These are phyloP conservation scores for Zymoseptoria brevis DNA, from an alignment of 2,329 filamentous ascomycete species.

Conservation along the genomic window DNA sequence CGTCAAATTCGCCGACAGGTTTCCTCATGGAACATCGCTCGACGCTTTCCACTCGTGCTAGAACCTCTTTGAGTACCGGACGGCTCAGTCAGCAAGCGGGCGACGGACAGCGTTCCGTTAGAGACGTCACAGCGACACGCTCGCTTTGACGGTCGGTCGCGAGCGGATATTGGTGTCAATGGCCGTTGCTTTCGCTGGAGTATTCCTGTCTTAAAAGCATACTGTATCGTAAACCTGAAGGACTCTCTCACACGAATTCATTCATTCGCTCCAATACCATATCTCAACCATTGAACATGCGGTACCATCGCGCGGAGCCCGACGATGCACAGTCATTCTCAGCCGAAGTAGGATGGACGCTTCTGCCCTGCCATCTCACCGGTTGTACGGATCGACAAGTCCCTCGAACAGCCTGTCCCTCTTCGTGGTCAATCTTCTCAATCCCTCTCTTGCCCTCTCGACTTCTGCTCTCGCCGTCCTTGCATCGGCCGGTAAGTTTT, in stretches of 20 bases:
- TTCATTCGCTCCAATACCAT: not conserved
- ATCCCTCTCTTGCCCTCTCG: slow-evolving; percentile 56
- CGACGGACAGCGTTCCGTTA: too few relatives aligned
- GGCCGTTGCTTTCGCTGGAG: not conserved
- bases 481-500: slow-evolving; percentile 63
- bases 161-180: not conserved
- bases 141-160: not conserved
- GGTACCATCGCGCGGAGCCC: too few relatives aligned
- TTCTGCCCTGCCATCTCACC: not conserved
- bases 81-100: too few relatives aligned
- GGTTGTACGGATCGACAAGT: slow-evolving; percentile 40
- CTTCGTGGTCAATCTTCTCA: slow-evolving; percentile 52
- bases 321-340: too few relatives aligned
- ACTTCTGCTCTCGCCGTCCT: slow-evolving; percentile 63
- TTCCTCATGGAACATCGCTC: too few relatives aligned
- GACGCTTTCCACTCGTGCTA: too few relatives aligned
- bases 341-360: too few relatives aligned
- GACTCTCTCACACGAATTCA: not conserved
- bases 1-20: too few relatives aligned
- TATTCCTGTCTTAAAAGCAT: not conserved
- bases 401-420: slow-evolving; percentile 70
- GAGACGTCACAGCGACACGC: too few relatives aligned
- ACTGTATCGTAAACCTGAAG: not conserved
- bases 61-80: too few relatives aligned
- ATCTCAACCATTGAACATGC: not conserved